Conservation (phyloP, 768 basidiomycete species). For the Xerocomus spinulosus region DNA sequence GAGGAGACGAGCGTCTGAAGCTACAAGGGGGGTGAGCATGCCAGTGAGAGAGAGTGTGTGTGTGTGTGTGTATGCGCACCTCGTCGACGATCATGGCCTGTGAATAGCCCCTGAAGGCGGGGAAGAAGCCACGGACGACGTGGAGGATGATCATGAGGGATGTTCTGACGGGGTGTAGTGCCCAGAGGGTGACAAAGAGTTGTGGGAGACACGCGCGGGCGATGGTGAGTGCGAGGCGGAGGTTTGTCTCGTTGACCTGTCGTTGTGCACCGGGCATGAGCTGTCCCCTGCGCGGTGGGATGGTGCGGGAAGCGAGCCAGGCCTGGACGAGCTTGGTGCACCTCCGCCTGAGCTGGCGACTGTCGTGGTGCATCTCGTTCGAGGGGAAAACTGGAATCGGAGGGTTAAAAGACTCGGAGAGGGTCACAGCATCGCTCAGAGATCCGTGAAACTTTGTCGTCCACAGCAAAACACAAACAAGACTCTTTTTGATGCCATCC, state of each 20-base stretch:
- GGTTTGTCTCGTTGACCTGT: slow-evolving; percentile 52
- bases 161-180: slow-evolving; percentile 63
- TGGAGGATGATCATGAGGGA: slow-evolving; percentile 69
- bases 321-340: slow-evolving; percentile 33
- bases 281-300: slow-evolving; percentile 43
- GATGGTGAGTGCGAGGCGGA: slow-evolving; percentile 53
- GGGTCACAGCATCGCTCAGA: slow-evolving; percentile 33
- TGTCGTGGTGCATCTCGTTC: slow-evolving; percentile 23
- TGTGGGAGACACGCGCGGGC: slow-evolving; percentile 50
- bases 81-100: slow-evolving; percentile 85
- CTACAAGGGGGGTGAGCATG: slow-evolving; percentile 34
- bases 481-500: too few relatives aligned
- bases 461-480: slow-evolving; percentile 15
- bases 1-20: slow-evolving; percentile 67
- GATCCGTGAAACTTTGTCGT: slow-evolving; percentile 33
- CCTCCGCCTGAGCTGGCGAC: slow-evolving; percentile 18
- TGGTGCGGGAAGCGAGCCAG: slow-evolving; percentile 55
- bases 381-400: slow-evolving; percentile 9
- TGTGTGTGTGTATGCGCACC: slow-evolving; percentile 39
- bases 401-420: slow-evolving; percentile 29
- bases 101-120: slow-evolving; percentile 80
- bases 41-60: neutral
- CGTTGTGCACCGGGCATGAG: slow-evolving; percentile 69
- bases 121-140: slow-evolving; percentile 68
- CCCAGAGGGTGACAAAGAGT: slow-evolving; percentile 47